Evolutionary conservation across 2,329 filamentous ascomycete genomes (phyloP), one percentile per base, ranked within the genome.

Genomic region (Curvularia hawaiiensis): DNA sequence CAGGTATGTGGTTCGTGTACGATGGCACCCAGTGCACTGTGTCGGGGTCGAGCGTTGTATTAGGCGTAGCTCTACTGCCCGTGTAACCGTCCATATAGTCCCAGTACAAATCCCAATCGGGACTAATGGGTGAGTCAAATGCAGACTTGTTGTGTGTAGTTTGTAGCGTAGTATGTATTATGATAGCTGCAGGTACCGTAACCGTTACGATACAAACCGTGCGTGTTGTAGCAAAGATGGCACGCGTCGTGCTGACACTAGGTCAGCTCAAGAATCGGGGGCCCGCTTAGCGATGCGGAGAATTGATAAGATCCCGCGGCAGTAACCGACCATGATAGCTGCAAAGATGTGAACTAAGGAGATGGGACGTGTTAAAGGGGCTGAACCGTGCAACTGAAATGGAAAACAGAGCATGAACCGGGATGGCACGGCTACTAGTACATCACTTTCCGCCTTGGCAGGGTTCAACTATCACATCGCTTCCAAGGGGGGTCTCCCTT

Each of bases 1-100:
- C 38, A 22, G 48, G 48, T 3, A 30, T 45, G 48, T 52, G 39
- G 12, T 45, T 48, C 14, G 38, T 48, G 33, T 39, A 52, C 3
- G 51, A 33, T 28, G 51, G 47, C 20, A 38, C 24, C 26, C 26
- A n/a, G 35, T 35, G 18, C 9, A 20, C 30, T 14, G 39, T 28
- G 5, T 26, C 33, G 22, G 22, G 11, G n/a, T 24, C 16, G 14
- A 31, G 20, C 40, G 40, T n/a, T 40, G 40, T 14, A 7, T 12
- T 18, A 40, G 49, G 9, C 22, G 20, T 12, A 24, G 31, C 4
- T 18, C 20, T 45, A 26, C 43, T 39, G 11, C n/a, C 30, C 18
- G 18, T 18, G 26, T 22, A 20, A 18, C 18, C 31, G 10, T 30
- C 33, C 50, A 43, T 35, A 35, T 28, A 28, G 26, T 28, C 26